These are phyloP conservation scores for Tetradesmus lagerheimii DNA, from an alignment of 139 green algal genomes.

Conservation along the genomic window DNA sequence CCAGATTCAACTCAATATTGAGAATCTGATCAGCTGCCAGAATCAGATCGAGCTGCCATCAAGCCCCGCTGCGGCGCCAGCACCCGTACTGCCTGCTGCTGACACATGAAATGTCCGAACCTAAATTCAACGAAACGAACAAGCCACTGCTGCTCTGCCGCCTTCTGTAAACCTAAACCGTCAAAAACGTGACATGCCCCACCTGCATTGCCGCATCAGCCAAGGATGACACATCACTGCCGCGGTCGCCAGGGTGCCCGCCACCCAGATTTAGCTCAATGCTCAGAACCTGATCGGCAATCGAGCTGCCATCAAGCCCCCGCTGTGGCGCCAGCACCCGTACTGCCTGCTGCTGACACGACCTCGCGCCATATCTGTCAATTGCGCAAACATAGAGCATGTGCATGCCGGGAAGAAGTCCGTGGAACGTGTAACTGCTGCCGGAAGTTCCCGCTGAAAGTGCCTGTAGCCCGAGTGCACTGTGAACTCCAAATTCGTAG, in stretches of 20 bases:
- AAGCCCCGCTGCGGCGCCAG: not conserved
- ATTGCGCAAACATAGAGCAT: constrained; percentile 27
- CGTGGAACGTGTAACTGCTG: not conserved
- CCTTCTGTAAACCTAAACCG: too few relatives aligned
- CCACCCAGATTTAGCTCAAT: not conserved
- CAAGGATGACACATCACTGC: not conserved
- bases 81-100: not conserved
- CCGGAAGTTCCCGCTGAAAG: not conserved
- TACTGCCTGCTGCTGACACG: not conserved
- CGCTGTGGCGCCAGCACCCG: not conserved
- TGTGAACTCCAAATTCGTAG: constrained; percentile 12
- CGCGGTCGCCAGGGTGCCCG: not conserved
- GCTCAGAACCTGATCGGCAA: not conserved
- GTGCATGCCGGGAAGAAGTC: not conserved
- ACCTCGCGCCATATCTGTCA: not conserved
- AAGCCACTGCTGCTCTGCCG: too few relatives aligned
- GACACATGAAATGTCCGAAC: too few relatives aligned
- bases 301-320: not conserved
- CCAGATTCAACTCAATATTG: not conserved
- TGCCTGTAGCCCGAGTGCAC: not conserved
- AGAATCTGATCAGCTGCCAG: not conserved
- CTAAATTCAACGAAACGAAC: too few relatives aligned
- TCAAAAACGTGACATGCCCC: too few relatives aligned
- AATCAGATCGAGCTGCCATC: not conserved
- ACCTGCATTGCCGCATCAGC: constrained; percentile 9